Percentiles rank a stretch among this genome's conserved stretches.
phyloP scores from a whole-genome alignment of 345 rosid genomes.

The Eucalyptus pauciflora region DNA sequence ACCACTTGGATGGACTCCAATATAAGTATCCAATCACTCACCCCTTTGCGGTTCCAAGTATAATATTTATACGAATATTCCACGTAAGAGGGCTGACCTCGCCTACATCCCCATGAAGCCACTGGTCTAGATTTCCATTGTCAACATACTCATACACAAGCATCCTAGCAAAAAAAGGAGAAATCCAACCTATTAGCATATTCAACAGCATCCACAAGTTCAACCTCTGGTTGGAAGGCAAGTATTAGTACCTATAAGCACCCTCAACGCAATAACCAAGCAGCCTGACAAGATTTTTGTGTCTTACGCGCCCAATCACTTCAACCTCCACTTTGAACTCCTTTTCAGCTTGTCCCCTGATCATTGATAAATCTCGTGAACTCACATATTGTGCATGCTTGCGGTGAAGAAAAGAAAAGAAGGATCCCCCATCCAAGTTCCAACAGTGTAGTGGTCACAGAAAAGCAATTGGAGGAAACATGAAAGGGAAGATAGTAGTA shows the following conservation, averaged over 20 bases:
- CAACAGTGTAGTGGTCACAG: neutral
- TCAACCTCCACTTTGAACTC: constrained; percentile 98
- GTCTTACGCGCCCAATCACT: constrained; percentile 84
- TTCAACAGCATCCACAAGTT: neutral
- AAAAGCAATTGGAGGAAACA: neutral
- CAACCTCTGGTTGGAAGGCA: neutral
- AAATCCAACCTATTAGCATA: neutral
- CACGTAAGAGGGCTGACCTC: constrained; percentile 75
- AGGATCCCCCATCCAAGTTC: neutral
- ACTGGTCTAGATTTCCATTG: constrained; percentile 92
- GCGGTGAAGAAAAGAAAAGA: neutral
- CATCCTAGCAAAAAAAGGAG: constrained; percentile 39
- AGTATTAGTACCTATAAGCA: constrained; percentile 57
- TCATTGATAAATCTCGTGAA: neutral
- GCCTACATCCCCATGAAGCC: constrained; percentile 96
- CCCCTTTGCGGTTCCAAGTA: constrained; percentile 96
- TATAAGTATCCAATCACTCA: constrained; percentile 1
- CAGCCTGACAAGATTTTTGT: constrained; percentile 87
- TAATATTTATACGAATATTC: constrained; percentile 84
- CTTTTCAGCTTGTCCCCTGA: constrained; percentile 97
- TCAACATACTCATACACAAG: constrained; percentile 88
- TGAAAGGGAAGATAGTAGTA: neutral
- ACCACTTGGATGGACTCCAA: neutral
- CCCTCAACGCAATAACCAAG: constrained; percentile 95
- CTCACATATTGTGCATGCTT: neutral